These are phyloP conservation scores for Solanum sejunctum DNA, from an alignment of 257 asterid species.

Conservation along the genomic window DNA sequence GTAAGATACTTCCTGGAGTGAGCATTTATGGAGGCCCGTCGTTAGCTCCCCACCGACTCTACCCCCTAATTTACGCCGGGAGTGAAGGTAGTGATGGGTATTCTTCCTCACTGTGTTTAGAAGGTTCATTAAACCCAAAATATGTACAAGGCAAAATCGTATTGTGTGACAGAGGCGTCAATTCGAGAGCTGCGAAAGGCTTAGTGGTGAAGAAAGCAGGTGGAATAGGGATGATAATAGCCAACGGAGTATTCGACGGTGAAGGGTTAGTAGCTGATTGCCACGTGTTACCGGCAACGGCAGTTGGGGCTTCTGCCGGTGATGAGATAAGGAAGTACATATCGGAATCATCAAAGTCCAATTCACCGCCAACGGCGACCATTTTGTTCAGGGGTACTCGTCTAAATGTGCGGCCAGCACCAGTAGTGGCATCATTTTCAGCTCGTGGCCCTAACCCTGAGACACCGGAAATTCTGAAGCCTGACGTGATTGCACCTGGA, in stretches of 20 bases:
- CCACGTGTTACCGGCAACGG: conserved; percentile 75
- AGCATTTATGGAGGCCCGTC: conserved; percentile 74
- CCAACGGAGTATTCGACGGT: conserved; percentile 77
- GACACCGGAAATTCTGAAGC: conserved; percentile 74
- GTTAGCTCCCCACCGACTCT: conserved; percentile 36
- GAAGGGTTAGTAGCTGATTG: conserved; percentile 81
- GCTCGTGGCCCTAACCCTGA: conserved; percentile 88
- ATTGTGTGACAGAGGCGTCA: conserved; percentile 68
- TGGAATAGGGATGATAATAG: conserved; percentile 73
- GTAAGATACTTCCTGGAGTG: conserved; percentile 40
- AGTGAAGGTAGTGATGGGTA: conserved; percentile 69
- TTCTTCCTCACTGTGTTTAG: conserved; percentile 66
- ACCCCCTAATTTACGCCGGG: conserved; percentile 74
- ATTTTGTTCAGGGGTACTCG: conserved; percentile 59
- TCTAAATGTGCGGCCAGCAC: conserved; percentile 65
- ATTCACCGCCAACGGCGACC: conserved; percentile 35
- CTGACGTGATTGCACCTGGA: conserved; percentile 88
- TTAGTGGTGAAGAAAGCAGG: conserved; percentile 87
- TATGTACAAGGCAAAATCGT: conserved; percentile 56
- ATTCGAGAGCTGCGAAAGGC: conserved; percentile 72
- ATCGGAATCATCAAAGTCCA: conserved; percentile 16
- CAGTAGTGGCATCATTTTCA: conserved; percentile 71
- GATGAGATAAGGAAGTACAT: conserved; percentile 65
- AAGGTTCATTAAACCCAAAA: conserved; percentile 55
- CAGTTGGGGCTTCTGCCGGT: conserved; percentile 56